A percentile compares a stretch with the other conserved stretches of the same genome.
Conservation (phyloP, 2,329 filamentous ascomycete species). For the Ophiocordyceps australis region DNA sequence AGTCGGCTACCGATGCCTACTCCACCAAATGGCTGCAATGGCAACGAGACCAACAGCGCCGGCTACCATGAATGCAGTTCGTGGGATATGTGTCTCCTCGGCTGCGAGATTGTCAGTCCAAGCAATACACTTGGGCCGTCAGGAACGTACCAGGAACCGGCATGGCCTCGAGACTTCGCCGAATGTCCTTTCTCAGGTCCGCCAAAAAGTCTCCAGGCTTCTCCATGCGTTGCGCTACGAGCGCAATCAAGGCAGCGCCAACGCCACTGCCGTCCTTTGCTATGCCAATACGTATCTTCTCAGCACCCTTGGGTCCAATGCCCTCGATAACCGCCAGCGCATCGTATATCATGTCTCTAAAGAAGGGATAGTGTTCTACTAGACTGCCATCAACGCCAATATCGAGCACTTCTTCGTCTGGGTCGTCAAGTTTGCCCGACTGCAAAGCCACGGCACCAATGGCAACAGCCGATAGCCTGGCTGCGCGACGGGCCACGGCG, state of each 20-base stretch:
- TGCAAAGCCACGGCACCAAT: slow-evolving; percentile 72
- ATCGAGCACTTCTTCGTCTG: slow-evolving; percentile 57
- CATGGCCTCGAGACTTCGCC: slow-evolving; percentile 14
- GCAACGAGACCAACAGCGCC: slow-evolving; percentile 17
- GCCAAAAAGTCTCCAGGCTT: slow-evolving; percentile 25
- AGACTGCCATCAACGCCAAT: slow-evolving; percentile 89
- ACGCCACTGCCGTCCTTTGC: slow-evolving; percentile 81
- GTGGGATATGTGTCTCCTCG: slow-evolving; percentile 12
- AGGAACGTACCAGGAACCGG: slow-evolving; percentile 11
- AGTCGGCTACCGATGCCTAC: slow-evolving; percentile 10
- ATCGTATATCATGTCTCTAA: slow-evolving; percentile 75
- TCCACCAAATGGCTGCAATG: slow-evolving; percentile 19
- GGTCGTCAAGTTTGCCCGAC: slow-evolving; percentile 49
- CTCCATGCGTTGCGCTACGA: slow-evolving; percentile 60
- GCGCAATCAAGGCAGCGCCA: slow-evolving; percentile 82
- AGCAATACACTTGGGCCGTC: neutral
- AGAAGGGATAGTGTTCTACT: slow-evolving; percentile 90
- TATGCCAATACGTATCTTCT: slow-evolving; percentile 82
- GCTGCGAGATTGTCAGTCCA: too few relatives aligned
- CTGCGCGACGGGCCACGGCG: slow-evolving; percentile 76
- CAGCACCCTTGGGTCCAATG: slow-evolving; percentile 62
- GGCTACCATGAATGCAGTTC: slow-evolving; percentile 13
- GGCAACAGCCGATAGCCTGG: slow-evolving; percentile 72
- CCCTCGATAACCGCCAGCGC: slow-evolving; percentile 59
- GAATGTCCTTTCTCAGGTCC: slow-evolving; percentile 20